Percentiles rank a stretch among this genome's conserved stretches.
Evolutionary conservation across 1,139 yeast genomes (phyloP).

Genomic region (Hansenula anomala): DNA sequence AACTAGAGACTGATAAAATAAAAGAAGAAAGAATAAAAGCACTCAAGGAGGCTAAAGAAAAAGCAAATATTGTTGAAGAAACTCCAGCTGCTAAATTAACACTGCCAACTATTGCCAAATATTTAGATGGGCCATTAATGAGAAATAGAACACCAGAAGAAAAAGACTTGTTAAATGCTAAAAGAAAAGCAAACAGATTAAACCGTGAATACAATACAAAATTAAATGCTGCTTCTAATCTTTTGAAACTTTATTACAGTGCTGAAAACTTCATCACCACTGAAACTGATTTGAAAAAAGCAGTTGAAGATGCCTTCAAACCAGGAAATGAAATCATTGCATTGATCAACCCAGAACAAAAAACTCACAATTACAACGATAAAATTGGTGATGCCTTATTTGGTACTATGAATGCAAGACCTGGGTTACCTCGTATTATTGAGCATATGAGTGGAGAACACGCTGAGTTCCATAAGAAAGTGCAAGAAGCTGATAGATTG

Average conservation of each 20-base stretch:
- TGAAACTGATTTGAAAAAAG: constrained; percentile 27
- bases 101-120: constrained; percentile 72
- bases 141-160: constrained; percentile 71
- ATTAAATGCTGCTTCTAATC: constrained; percentile 44
- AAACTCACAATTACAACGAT: constrained; percentile 14
- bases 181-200: constrained; percentile 49
- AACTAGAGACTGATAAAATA: constrained; percentile 34
- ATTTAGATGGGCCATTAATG: constrained; percentile 65
- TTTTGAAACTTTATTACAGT: constrained; percentile 70
- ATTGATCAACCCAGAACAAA: constrained; percentile 2
- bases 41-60: constrained; percentile 28
- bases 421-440: constrained; percentile 26
- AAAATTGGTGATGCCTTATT: constrained; percentile 26
- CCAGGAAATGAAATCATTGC: constrained; percentile 7
- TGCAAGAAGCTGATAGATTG: constrained; percentile 8
- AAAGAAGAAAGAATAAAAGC: constrained; percentile 27
- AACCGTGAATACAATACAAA: constrained; percentile 37
- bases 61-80: constrained; percentile 25
- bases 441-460: constrained; percentile 27
- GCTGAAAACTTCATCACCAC: constrained; percentile 45
- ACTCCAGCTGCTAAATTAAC: constrained; percentile 60
- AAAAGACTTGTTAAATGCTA: constrained; percentile 41
- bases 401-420: constrained; percentile 25
- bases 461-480: constrained; percentile 19
- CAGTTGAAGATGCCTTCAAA: constrained; percentile 28